Evolutionary conservation across 2,329 filamentous ascomycete species (phyloP), one percentile per base, ranked within the genome.

Genomic region (Aspergillus vadensis): DNA sequence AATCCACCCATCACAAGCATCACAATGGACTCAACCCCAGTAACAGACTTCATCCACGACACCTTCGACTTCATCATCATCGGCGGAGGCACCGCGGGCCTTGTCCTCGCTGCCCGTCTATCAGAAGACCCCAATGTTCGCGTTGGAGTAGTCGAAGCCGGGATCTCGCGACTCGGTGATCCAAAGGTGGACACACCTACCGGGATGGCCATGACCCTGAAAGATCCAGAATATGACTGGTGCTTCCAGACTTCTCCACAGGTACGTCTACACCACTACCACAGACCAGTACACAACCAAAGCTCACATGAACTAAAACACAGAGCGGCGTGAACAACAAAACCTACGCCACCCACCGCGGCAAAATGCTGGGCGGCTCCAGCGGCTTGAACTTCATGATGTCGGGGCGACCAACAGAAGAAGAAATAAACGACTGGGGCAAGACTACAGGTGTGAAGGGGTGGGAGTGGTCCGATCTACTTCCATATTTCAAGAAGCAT

Each of bases 321-420:
- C 12, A 36, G 30, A 36, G 10, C 30, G 12, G 30, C 30, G 30
- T 5, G 5, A 36, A 36, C 30, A 36, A 36, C 30, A 12, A 5
- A 36, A 36, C 30, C 30, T 36, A 36, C 30, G 12, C 30, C 30
- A 36, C 30, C 10, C 30, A 3, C 77, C 82, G 12, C 5, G 82
- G 80, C 36, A 80, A 80, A 54, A 79, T 82, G 0, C 73, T 85
- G 0, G 82, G 82, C 5, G 83, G 82, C 9, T 79, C 77, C 14
- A 80, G 73, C 9, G 75, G 79, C 0, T 61, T 83, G 30, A 83
- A 83, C 62, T 77, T 81, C 36, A 71, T 70, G 15, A 56, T 62
- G 14, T 32, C 67, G 8, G 41, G 69, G 14, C 67, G 67, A 23
- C 68, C 68, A 4, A 58, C 60, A 4, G 66, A 68, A n/a, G 66